Conservation (phyloP, 495 filamentous ascomycete genomes). For the Staphylotrichum longicolle region DNA sequence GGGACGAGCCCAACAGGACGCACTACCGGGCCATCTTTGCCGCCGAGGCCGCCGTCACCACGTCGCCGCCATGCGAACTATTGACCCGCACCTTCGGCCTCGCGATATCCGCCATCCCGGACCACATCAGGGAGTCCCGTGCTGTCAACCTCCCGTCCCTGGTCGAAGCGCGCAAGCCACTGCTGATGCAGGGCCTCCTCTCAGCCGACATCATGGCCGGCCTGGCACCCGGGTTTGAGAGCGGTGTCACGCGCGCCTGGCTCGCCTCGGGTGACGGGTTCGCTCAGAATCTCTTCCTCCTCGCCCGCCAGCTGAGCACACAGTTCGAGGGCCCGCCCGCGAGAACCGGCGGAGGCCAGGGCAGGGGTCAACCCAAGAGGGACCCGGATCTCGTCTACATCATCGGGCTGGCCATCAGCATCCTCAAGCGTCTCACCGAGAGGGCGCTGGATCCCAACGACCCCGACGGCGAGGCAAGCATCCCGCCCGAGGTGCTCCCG, state of each 20-base stretch:
- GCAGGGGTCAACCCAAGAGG: slow-evolving; percentile 33
- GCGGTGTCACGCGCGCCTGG: slow-evolving; percentile 73
- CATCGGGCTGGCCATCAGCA: slow-evolving; percentile 65
- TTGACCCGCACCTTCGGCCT: slow-evolving; percentile 87
- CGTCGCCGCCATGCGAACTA: slow-evolving; percentile 67
- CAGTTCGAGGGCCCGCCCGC: slow-evolving; percentile 48
- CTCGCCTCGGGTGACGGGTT: slow-evolving; percentile 83
- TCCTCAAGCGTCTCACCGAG: slow-evolving; percentile 67
- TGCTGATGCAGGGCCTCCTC: slow-evolving; percentile 85
- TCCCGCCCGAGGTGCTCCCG: slow-evolving; percentile 66
- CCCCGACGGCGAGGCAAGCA: slow-evolving; percentile 34
- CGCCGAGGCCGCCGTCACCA: slow-evolving; percentile 54
- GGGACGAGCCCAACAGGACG: slow-evolving; percentile 88
- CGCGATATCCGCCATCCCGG: slow-evolving; percentile 79
- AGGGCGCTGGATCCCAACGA: slow-evolving; percentile 65
- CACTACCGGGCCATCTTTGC: slow-evolving; percentile 78
- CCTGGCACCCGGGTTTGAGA: slow-evolving; percentile 69
- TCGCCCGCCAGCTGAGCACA: slow-evolving; percentile 67
- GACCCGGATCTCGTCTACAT: slow-evolving; percentile 57
- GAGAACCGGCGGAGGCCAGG: slow-evolving; percentile 7
- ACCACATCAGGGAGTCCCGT: slow-evolving; percentile 48
- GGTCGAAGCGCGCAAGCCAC: slow-evolving; percentile 77
- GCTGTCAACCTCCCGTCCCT: slow-evolving; percentile 54
- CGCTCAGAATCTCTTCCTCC: slow-evolving; percentile 68
- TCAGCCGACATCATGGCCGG: slow-evolving; percentile 84